phyloP scores from a whole-genome alignment of 2,329 filamentous ascomycete genomes.

The Hymenoscyphus salicellus region DNA sequence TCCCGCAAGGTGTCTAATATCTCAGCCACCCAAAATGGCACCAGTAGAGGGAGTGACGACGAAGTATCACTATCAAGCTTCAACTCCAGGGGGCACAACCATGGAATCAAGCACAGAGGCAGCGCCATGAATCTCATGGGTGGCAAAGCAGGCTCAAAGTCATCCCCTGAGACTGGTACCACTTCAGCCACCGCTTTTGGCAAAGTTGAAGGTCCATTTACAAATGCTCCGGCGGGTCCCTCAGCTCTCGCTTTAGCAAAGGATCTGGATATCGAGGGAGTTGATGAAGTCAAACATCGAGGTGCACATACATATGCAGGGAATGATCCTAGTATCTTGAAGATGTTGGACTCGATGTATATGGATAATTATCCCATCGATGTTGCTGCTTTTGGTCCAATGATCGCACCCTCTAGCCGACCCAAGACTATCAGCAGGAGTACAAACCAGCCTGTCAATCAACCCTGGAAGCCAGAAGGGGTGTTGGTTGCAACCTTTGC shows the following conservation, averaged over 20 bases:
- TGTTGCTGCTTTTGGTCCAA: constrained; percentile 71
- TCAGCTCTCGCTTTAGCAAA: constrained; percentile 40
- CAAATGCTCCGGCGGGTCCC: constrained; percentile 32
- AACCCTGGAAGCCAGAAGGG: constrained; percentile 79
- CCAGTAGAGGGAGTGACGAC: constrained; percentile 31
- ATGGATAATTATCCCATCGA: constrained; percentile 66
- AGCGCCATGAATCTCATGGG: constrained; percentile 62
- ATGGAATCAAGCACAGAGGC: constrained; percentile 52
- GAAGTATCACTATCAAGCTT: constrained; percentile 32
- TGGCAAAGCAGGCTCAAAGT: constrained; percentile 52
- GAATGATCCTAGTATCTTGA: constrained; percentile 65
- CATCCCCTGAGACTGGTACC: constrained; percentile 62
- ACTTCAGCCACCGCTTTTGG: constrained; percentile 63
- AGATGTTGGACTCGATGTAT: constrained; percentile 82
- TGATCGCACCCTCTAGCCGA: constrained; percentile 66
- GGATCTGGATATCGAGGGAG: constrained; percentile 36
- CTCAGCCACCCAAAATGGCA: constrained; percentile 15
- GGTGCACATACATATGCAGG: constrained; percentile 82
- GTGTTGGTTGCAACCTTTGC: constrained; percentile 82
- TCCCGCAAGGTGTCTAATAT: constrained; percentile 20
- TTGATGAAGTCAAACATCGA: constrained; percentile 48
- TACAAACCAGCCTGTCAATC: constrained; percentile 39
- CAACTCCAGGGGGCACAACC: constrained; percentile 36
- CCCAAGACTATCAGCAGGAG: constrained; percentile 46
- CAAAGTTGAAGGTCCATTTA: constrained; percentile 54